Base-by-base conservation (phyloP, 306 rosid genomes). In the Gleditsia sinensis region DNA sequence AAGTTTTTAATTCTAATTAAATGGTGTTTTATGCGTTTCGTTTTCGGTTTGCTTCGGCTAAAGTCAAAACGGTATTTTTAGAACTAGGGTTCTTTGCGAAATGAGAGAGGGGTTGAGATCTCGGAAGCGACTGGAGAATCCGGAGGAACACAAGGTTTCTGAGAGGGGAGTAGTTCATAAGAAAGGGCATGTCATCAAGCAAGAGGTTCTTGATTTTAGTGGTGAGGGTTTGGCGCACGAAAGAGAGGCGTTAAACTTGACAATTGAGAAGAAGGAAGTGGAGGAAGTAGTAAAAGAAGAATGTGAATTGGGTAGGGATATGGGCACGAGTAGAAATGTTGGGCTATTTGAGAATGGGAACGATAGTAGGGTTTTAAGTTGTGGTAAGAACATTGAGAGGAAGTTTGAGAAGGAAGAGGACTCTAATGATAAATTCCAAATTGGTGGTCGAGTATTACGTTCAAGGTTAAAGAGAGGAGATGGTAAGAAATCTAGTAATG, bases 51-150 rank as follows among this genome's bases (percentile, higher is more conserved):
- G 8, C 58, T 78, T 64, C 43, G 46, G 51, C 30, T 75, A 42
- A 36, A 43, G 20, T 71, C 23, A 75, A 36, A 69, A 39, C 66
- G 30, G 76, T 84, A 57, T 78, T 79, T 80, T 71, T 80, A 45
- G 66, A 42, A 51, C 60, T 77, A 62, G 78, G 82, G 84, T 75
- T 83, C 45, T 27, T 67, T 67, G 34, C 71, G 78, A 79, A 66
- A 94, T 94, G 97, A 85, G 90, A 24, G 95, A 89, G 83, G 93
- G 91, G 4, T 45, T 87, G 86, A 85, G 94, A 84, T 90, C 93
- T 76, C 84, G 75, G 53, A 70, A 82, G 75, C 59, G 75, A 7
- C 53, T 53, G 64, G 81, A 75, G 71, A 80, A 64, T 75, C 68
- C 33, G 55, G 79, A 30, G 77, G 40, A 3, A 17, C 67, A 69